Evolutionary conservation across 1,139 yeast genomes (phyloP), one percentile per base, ranked within the genome.

Genomic region (Magnusiomyces clavatus): DNA sequence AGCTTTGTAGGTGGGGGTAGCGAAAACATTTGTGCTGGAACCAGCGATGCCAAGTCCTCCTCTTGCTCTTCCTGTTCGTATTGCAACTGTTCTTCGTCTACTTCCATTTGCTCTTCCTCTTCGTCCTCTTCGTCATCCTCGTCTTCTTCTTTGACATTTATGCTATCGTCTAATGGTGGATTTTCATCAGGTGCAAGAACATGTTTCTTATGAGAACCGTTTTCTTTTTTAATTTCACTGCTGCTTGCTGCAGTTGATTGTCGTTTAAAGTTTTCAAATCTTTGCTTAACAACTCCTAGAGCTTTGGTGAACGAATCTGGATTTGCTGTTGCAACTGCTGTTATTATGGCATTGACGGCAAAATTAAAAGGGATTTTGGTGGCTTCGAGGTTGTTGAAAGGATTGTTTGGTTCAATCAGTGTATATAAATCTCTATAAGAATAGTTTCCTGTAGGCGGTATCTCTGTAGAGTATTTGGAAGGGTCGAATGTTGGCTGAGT

Each of bases 351-450:
- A 46, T 79, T 77, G 37, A 77, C 76, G 52, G 88, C 77, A 3
- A 84, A 74, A 53, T 82, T 80, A 39, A 76, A 77, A 1, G 94
- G 86, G 14, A 90, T 71, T 8, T 78, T 71, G 6, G 86, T 76
- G 49, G 88, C 78, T 65, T 89, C 92, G 62, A 87, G 84, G 48
- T 76, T 73, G 31, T 80, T 77, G 47, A 82, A 67, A 47, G 83
- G 81, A 64, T 83, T 82, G 37, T 69, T 66, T 2, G 82, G 72
- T 50, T 80, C 83, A 55, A 84, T 82, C 54, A 90, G 73, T 44
- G 82, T 78, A 64, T 81, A 90, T 41, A 71, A 55, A 6, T 67
- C 60, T 20, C 69, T 61, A 47, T 63, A 66, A 3, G 71, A 68
- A 40, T 60, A 64, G 1, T 64, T 62, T 14, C n/a, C 43, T 1